Conservation (phyloP, 2,329 filamentous ascomycete species). For the Aspergillus novofumigatus region DNA sequence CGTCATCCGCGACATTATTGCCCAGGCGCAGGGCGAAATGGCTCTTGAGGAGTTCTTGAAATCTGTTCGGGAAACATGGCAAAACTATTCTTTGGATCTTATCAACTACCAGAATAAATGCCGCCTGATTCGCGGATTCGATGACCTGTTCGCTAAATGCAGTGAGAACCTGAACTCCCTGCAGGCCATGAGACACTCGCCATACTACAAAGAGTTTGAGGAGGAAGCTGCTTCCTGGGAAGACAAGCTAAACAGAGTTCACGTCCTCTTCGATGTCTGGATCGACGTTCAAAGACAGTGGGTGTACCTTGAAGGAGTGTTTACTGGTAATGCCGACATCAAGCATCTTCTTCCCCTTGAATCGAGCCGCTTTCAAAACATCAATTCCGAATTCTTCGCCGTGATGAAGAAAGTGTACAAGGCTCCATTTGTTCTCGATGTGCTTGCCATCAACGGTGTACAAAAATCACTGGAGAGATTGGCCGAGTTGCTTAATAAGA, state of each 20-base stretch:
- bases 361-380: conserved; percentile 95
- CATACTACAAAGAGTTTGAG: conserved; percentile 99
- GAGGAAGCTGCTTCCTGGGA: conserved; percentile 97
- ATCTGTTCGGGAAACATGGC: conserved; percentile 94
- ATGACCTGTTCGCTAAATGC: conserved; percentile 96
- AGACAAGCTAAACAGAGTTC: conserved; percentile 94
- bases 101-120: conserved; percentile 98
- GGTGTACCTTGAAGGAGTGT: conserved; percentile 98
- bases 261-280: conserved; percentile 98
- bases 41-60: conserved; percentile 95
- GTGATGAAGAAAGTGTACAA: conserved; percentile 99
- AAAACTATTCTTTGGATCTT: conserved; percentile 88
- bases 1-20: conserved; percentile 87
- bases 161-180: conserved; percentile 96
- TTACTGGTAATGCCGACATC: conserved; percentile 97
- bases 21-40: conserved; percentile 96
- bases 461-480: conserved; percentile 94
- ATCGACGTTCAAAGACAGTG: conserved; percentile 99
- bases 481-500: conserved; percentile 97
- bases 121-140: conserved; percentile 93
- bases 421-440: conserved; percentile 90
- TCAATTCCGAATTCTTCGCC: conserved; percentile 97
- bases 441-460: conserved; percentile 90
- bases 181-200: conserved; percentile 97
- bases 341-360: conserved; percentile 96